A percentile compares a stretch with the other conserved stretches of the same genome.
Conservation (phyloP, 2,329 filamentous ascomycete genomes). For the Arthrobotrys sinensis region DNA sequence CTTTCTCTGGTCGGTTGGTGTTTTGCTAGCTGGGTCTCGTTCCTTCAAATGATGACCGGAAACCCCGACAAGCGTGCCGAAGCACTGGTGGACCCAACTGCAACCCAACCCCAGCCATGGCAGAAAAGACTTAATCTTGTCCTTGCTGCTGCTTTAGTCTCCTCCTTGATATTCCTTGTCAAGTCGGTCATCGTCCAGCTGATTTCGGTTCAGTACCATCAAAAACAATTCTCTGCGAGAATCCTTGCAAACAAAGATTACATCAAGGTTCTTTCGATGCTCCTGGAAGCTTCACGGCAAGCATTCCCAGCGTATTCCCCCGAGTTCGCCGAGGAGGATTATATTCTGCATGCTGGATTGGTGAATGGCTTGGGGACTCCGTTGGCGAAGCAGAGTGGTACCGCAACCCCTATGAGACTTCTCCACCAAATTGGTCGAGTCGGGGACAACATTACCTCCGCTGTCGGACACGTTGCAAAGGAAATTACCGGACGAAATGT, state of each 20-base stretch:
- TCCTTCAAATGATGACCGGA: constrained; percentile 68
- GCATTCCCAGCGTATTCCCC: constrained; percentile 93
- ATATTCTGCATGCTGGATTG: constrained; percentile 86
- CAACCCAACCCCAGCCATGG: constrained; percentile 66
- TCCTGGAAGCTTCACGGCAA: constrained; percentile 90
- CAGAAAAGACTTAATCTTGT: constrained; percentile 74
- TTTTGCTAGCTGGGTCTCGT: constrained; percentile 75
- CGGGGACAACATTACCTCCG: constrained; percentile 93
- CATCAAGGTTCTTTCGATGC: constrained; percentile 82
- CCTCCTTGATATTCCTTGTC: constrained; percentile 79
- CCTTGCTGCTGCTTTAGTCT: constrained; percentile 78
- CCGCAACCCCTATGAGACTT: constrained; percentile 83
- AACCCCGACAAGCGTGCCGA: constrained; percentile 62
- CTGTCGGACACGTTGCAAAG: constrained; percentile 91
- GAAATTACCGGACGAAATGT: constrained; percentile 94
- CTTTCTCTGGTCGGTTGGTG: constrained; percentile 80
- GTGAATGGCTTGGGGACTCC: constrained; percentile 70
- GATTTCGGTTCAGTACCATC: constrained; percentile 87
- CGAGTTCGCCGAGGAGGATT: constrained; percentile 93
- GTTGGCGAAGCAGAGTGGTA: constrained; percentile 72
- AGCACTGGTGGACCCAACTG: constrained; percentile 23
- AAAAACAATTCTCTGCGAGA: constrained; percentile 83
- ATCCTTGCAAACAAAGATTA: constrained; percentile 94
- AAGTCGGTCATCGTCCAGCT: constrained; percentile 86
- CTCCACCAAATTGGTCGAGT: constrained; percentile 81